A percentile compares a stretch with the other conserved stretches of the same genome.
Evolutionary conservation across 1,284 basidiomycete genomes (phyloP).

Genomic region (Moesziomyces globuligerus): DNA sequence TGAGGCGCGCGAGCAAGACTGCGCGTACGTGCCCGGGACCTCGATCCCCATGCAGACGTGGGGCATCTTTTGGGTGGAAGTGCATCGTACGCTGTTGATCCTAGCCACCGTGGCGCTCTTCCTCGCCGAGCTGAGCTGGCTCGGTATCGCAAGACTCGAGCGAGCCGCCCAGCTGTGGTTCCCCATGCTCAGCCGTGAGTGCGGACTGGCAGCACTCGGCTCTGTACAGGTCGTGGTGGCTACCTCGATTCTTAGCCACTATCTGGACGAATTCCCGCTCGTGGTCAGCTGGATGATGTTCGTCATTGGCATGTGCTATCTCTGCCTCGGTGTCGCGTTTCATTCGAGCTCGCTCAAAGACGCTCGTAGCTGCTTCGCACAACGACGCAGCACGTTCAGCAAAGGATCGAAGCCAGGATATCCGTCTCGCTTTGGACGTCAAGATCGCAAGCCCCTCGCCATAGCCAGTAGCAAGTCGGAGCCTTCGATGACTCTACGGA

Average conservation of each 20-base stretch:
- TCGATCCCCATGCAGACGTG: constrained; percentile 54
- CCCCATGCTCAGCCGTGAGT: constrained; percentile 35
- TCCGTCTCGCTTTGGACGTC: constrained; percentile 6
- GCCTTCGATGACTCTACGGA: background rate
- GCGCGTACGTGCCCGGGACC: constrained; percentile 51
- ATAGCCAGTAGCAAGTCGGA: constrained; percentile 6
- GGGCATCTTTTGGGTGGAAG: constrained; percentile 58
- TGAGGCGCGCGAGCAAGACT: constrained; percentile 26
- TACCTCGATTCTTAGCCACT: constrained; percentile 39
- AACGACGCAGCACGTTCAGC: constrained; percentile 11
- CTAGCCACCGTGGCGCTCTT: constrained; percentile 26
- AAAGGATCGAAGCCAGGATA: background rate
- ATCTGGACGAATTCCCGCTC: constrained; percentile 47
- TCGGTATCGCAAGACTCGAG: constrained; percentile 18
- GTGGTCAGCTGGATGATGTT: constrained; percentile 52
- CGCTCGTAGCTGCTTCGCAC: constrained; percentile 19
- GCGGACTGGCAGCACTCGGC: constrained; percentile 45
- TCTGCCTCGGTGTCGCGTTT: constrained; percentile 23
- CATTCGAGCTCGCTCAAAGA: constrained; percentile 19
- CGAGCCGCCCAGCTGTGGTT: constrained; percentile 25
- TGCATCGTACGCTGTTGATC: constrained; percentile 44
- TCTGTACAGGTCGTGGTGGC: constrained; percentile 42
- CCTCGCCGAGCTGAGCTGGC: constrained; percentile 46
- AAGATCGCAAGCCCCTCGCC: constrained; percentile 8
- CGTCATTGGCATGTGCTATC: constrained; percentile 36